A percentile compares a stretch with the other conserved stretches of the same genome.
phyloP scores from a whole-genome alignment of 768 basidiomycete species.

The Mycena venus region DNA sequence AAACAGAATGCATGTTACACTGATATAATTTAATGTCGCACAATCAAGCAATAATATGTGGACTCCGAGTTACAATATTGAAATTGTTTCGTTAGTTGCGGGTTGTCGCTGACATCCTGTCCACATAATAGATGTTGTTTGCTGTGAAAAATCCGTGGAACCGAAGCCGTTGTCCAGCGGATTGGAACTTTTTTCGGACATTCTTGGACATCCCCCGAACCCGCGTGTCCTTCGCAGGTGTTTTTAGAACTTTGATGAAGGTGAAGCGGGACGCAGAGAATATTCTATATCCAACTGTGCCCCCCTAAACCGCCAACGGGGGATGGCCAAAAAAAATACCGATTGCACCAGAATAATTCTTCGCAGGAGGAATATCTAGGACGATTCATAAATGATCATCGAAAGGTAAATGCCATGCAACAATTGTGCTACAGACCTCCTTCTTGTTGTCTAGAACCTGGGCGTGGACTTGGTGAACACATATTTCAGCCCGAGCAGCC shows the following conservation, averaged over 20 bases:
- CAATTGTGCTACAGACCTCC: neutral
- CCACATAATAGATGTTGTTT: too few relatives aligned
- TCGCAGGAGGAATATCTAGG: neutral
- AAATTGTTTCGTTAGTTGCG: too few relatives aligned
- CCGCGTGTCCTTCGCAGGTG: conserved; percentile 7
- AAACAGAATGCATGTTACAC: too few relatives aligned
- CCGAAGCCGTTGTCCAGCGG: too few relatives aligned
- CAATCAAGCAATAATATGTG: too few relatives aligned
- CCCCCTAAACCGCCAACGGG: conserved; percentile 24
- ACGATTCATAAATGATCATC: neutral
- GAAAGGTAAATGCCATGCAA: neutral
- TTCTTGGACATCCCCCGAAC: conserved; percentile 9
- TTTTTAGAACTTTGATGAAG: neutral
- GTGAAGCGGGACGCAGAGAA: conserved; percentile 4
- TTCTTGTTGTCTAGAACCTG: neutral
- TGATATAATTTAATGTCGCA: too few relatives aligned
- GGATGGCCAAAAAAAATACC: conserved; percentile 15
- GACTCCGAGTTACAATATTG: too few relatives aligned
- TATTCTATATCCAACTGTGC: neutral
- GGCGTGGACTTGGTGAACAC: neutral
- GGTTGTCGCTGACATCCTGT: too few relatives aligned
- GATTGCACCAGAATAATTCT: neutral
- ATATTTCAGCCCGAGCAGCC: neutral
- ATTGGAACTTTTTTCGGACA: neutral
- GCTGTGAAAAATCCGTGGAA: too few relatives aligned